Evolutionary conservation across 352 stramenopile genomes (phyloP).

Genomic region (Peronosclerospora sorghi): DNA sequence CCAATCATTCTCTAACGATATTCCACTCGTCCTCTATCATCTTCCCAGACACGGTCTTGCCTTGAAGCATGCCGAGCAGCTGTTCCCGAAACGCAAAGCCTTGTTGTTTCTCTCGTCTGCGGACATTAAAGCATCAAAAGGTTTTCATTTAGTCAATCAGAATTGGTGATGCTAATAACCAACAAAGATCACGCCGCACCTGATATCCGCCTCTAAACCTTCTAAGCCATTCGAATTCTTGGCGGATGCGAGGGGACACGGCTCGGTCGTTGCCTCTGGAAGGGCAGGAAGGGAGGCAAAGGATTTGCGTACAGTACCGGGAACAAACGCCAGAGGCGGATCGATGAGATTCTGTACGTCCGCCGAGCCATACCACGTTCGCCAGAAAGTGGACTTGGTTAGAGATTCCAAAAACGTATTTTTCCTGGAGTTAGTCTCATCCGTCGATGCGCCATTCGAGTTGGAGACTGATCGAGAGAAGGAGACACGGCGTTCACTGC

Average conservation of each 20-base stretch:
- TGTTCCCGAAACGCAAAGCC: slow-evolving; percentile 36
- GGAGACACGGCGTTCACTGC: slow-evolving; percentile 2
- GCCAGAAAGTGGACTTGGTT: slow-evolving; percentile 32
- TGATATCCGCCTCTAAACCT: slow-evolving; percentile 35
- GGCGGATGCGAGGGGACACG: not conserved
- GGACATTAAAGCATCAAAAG: slow-evolving; percentile 1
- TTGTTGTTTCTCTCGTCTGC: slow-evolving; percentile 28
- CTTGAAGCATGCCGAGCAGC: slow-evolving; percentile 46
- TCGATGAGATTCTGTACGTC: slow-evolving; percentile 37
- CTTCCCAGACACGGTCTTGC: slow-evolving; percentile 42
- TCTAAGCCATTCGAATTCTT: slow-evolving; percentile 18
- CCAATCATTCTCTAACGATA: slow-evolving; percentile 8
- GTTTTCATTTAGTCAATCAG: too few relatives aligned
- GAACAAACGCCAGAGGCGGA: slow-evolving; percentile 26
- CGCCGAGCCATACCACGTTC: slow-evolving; percentile 45
- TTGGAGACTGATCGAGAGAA: not conserved
- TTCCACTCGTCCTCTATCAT: slow-evolving; percentile 36
- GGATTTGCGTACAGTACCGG: slow-evolving; percentile 14
- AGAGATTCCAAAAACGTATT: slow-evolving; percentile 46
- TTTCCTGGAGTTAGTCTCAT: slow-evolving; percentile 3
- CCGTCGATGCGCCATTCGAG: not conserved
- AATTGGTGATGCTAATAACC: too few relatives aligned
- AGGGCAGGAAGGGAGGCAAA: slow-evolving; percentile 6
- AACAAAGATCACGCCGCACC: slow-evolving; percentile 25
- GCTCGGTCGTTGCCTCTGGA: slow-evolving; percentile 1